These are phyloP conservation scores for Candida bentonensis DNA, from an alignment of 805 yeast genomes.

Conservation along the genomic window DNA sequence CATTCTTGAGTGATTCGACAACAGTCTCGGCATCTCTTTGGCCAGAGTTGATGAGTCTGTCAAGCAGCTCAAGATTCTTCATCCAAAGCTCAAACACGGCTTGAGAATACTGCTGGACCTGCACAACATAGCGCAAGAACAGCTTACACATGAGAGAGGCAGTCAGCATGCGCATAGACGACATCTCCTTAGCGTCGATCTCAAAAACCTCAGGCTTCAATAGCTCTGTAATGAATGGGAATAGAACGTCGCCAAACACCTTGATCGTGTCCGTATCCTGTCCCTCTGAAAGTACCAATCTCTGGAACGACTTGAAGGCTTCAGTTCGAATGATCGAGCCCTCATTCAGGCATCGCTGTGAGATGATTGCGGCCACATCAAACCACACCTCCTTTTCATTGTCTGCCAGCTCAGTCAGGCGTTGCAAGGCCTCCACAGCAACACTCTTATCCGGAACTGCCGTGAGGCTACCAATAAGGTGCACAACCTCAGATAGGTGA, in stretches of 20 bases:
- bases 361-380: neutral
- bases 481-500: neutral
- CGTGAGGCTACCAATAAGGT: neutral
- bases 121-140: slow-evolving; percentile 34
- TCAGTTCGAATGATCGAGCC: slow-evolving; percentile 32
- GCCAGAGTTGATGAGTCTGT: slow-evolving; percentile 25
- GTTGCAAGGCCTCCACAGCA: neutral
- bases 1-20: slow-evolving; percentile 28
- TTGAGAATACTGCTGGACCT: slow-evolving; percentile 13
- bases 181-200: slow-evolving; percentile 51
- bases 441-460: neutral
- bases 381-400: neutral
- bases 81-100: slow-evolving; percentile 23
- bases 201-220: slow-evolving; percentile 48
- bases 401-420: neutral
- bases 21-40: slow-evolving; percentile 26
- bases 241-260: slow-evolving; percentile 57
- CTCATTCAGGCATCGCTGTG: neutral
- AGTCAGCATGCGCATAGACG: slow-evolving; percentile 51
- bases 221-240: slow-evolving; percentile 57
- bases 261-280: slow-evolving; percentile 19
- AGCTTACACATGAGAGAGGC: slow-evolving; percentile 54
- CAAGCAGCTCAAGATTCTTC: slow-evolving; percentile 23
- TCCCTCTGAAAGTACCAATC: slow-evolving; percentile 30
- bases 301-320: slow-evolving; percentile 50